phyloP scores from a whole-genome alignment of 2,329 filamentous ascomycete genomes.

The Aspergillus aculeatinus region DNA sequence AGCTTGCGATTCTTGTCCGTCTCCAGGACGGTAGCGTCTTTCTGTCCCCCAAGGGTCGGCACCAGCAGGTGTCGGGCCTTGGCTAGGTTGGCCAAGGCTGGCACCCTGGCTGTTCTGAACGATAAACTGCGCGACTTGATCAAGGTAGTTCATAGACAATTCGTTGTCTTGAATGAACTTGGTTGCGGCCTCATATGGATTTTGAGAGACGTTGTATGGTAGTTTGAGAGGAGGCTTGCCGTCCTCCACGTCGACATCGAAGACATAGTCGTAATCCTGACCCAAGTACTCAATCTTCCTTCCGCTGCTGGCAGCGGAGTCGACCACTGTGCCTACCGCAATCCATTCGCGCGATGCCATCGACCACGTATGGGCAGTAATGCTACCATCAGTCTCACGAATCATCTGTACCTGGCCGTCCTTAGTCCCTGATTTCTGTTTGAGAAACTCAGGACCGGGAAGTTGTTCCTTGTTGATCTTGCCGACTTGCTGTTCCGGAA shows the following conservation, averaged over 20 bases:
- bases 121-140: constrained; percentile 92
- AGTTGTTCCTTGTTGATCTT: constrained; percentile 89
- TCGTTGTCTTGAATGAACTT: constrained; percentile 91
- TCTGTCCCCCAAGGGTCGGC: constrained; percentile 77
- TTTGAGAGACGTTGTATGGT: constrained; percentile 90
- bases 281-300: constrained; percentile 75
- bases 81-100: constrained; percentile 65
- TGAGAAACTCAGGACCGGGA: constrained; percentile 82
- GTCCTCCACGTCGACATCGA: constrained; percentile 94
- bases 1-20: constrained; percentile 44
- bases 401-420: constrained; percentile 96
- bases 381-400: constrained; percentile 72
- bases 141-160: constrained; percentile 80
- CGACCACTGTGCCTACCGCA: constrained; percentile 90
- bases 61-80: constrained; percentile 48
- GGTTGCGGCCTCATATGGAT: constrained; percentile 85
- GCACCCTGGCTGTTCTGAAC: constrained; percentile 84
- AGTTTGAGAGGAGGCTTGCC: constrained; percentile 89
- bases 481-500: constrained; percentile 80
- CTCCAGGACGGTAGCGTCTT: constrained; percentile 73
- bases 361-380: constrained; percentile 90
- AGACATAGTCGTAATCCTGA: constrained; percentile 92
- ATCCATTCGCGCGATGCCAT: constrained; percentile 70
- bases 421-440: constrained; percentile 81
- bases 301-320: constrained; percentile 78